These are phyloP conservation scores for Sugiyamaella qingdaonensis DNA, from an alignment of 805 yeast species.

Conservation along the genomic window DNA sequence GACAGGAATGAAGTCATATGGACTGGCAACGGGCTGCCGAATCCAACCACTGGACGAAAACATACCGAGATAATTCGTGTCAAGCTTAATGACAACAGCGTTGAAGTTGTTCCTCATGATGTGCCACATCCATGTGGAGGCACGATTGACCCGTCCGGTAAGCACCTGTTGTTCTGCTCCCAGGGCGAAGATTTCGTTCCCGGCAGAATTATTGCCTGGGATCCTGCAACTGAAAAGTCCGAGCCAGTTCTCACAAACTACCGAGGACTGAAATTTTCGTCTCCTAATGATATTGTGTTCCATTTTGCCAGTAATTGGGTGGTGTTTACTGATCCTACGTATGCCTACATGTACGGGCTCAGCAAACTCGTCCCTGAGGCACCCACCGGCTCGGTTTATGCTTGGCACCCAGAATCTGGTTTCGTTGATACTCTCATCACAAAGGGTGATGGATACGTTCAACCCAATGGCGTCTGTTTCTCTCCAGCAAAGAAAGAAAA, in stretches of 20 bases:
- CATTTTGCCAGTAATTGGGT: slow-evolving; percentile 22
- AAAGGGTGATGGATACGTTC: slow-evolving; percentile 42
- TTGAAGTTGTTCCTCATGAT: slow-evolving; percentile 2
- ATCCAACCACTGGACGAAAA: not conserved
- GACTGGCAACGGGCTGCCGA: slow-evolving; percentile 25
- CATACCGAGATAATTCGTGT: slow-evolving; percentile 10
- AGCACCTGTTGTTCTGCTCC: slow-evolving; percentile 20
- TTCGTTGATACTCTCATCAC: slow-evolving; percentile 21
- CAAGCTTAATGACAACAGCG: slow-evolving; percentile 11
- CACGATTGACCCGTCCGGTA: not conserved
- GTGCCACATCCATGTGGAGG: slow-evolving; percentile 3
- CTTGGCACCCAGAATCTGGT: slow-evolving; percentile 35
- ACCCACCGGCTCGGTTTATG: slow-evolving; percentile 34
- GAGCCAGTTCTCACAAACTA: slow-evolving; percentile 20
- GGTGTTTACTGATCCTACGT: slow-evolving; percentile 31
- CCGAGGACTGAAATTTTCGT: slow-evolving; percentile 27
- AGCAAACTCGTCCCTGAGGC: slow-evolving; percentile 21
- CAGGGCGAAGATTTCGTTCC: slow-evolving; percentile 24
- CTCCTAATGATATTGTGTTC: slow-evolving; percentile 28
- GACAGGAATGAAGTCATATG: slow-evolving; percentile 25
- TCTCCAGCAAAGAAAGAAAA: slow-evolving; percentile 31
- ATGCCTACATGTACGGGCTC: slow-evolving; percentile 23
- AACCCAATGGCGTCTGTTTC: slow-evolving; percentile 75
- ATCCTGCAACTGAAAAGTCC: slow-evolving; percentile 18
- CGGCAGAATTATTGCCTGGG: slow-evolving; percentile 19